phyloP scores from a whole-genome alignment of 2,329 filamentous ascomycete species.

The Trichophyton verrucosum region DNA sequence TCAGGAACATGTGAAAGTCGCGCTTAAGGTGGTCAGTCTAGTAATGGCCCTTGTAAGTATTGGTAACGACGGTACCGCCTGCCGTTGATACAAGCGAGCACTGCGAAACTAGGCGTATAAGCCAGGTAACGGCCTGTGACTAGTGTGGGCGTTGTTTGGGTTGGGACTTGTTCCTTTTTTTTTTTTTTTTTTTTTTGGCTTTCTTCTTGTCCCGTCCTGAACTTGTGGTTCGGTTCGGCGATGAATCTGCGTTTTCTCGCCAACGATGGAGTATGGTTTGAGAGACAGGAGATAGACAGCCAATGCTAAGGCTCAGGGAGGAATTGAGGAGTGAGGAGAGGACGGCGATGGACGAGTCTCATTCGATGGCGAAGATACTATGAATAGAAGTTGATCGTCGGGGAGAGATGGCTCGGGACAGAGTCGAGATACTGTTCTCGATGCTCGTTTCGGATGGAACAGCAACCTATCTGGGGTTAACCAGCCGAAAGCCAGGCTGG shows the following conservation, averaged over 20 bases:
- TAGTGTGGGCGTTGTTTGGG: not conserved
- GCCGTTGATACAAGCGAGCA: not conserved
- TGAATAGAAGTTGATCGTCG: not conserved
- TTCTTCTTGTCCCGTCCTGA: not conserved
- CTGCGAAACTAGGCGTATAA: not conserved
- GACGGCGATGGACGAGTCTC: not conserved
- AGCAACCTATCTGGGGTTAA: not conserved
- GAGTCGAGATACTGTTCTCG: not conserved
- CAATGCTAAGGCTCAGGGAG: not conserved
- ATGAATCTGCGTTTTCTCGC: not conserved
- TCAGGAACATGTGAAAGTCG: constrained; percentile 1
- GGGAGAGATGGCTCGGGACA: not conserved
- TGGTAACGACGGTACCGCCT: not conserved
- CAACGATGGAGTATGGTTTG: not conserved
- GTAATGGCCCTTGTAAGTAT: not conserved
- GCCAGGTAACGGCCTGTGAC: not conserved
- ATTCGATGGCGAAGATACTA: not conserved
- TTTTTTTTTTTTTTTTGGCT: not conserved
- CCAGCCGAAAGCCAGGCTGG: not conserved
- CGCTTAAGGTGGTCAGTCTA: not conserved
- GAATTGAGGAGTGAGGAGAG: not conserved
- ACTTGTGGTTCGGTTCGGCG: constrained; percentile 1
- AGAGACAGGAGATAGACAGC: not conserved
- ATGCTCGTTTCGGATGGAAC: not conserved
- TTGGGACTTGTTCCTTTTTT: not conserved